Percentiles rank a stretch among this genome's conserved stretches.
Conservation (phyloP, 306 rosid genomes). For the Cucurbita pepo region DNA sequence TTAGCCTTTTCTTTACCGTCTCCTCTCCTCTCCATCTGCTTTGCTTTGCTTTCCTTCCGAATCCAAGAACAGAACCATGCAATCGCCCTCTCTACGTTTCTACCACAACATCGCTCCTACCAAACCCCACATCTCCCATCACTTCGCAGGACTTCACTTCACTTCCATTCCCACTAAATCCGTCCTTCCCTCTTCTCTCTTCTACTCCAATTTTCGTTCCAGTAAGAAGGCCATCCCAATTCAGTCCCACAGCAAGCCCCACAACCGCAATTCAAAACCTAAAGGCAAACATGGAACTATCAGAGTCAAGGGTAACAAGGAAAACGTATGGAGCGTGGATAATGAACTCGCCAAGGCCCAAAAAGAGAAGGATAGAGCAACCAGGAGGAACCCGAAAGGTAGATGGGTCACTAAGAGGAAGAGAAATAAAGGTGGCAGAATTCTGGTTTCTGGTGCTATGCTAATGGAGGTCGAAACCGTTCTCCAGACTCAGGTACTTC, state of each 20-base stretch:
- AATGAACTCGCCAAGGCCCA: slow-evolving; percentile 34
- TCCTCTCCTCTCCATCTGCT: neutral
- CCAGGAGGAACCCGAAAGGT: slow-evolving; percentile 23
- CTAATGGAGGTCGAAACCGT: slow-evolving; percentile 65
- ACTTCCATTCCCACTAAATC: slow-evolving; percentile 21
- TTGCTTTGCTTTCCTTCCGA: neutral
- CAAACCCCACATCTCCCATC: neutral
- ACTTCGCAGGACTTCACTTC: slow-evolving; percentile 4
- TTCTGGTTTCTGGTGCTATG: slow-evolving; percentile 68
- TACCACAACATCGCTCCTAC: neutral
- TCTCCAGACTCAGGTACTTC: slow-evolving; percentile 73
- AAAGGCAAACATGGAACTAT: slow-evolving; percentile 7
- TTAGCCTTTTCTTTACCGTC: neutral
- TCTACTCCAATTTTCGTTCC: slow-evolving; percentile 15
- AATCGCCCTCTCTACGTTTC: neutral
- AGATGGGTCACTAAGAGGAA: slow-evolving; percentile 30
- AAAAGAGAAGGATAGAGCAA: slow-evolving; percentile 11
- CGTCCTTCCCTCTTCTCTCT: slow-evolving; percentile 17
- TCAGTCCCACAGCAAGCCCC: slow-evolving; percentile 21
- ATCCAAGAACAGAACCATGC: neutral
- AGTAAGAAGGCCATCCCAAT: slow-evolving; percentile 9
- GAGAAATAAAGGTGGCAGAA: slow-evolving; percentile 20
- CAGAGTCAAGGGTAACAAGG: slow-evolving; percentile 45
- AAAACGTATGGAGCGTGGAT: slow-evolving; percentile 83
- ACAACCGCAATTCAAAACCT: neutral